phyloP scores from a whole-genome alignment of 805 yeast genomes.

The Kodamaea leandrae region DNA sequence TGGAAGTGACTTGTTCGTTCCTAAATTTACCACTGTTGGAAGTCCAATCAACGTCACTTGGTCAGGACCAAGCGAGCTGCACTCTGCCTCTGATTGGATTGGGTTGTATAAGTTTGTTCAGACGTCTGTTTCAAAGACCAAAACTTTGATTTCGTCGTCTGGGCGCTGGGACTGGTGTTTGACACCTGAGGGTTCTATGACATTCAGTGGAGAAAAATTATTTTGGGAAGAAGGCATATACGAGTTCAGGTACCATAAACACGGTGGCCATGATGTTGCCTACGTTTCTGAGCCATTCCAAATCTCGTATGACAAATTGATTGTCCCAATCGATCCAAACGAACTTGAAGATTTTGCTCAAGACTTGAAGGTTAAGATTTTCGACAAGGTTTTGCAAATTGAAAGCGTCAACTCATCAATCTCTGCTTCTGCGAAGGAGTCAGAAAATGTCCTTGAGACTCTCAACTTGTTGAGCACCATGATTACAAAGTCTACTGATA shows the following conservation, averaged over 20 bases:
- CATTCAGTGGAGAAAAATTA: slow-evolving; percentile 47
- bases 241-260: slow-evolving; percentile 70
- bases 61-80: slow-evolving; percentile 46
- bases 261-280: slow-evolving; percentile 67
- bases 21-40: slow-evolving; percentile 39
- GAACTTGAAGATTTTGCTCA: slow-evolving; percentile 30
- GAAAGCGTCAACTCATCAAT: slow-evolving; percentile 27
- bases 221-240: slow-evolving; percentile 69
- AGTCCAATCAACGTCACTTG: slow-evolving; percentile 53
- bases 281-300: slow-evolving; percentile 66
- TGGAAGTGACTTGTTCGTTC: slow-evolving; percentile 10
- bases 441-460: slow-evolving; percentile 28
- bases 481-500: slow-evolving; percentile 23
- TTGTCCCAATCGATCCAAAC: slow-evolving; percentile 31
- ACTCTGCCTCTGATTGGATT: slow-evolving; percentile 64
- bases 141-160: slow-evolving; percentile 58
- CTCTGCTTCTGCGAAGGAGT: slow-evolving; percentile 22
- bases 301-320: slow-evolving; percentile 42
- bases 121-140: slow-evolving; percentile 52
- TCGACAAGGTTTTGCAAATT: slow-evolving; percentile 30
- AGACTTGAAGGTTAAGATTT: slow-evolving; percentile 29
- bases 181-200: slow-evolving; percentile 42
- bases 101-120: slow-evolving; percentile 67
- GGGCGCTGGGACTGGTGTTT: slow-evolving; percentile 59
- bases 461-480: slow-evolving; percentile 22